A percentile compares a stretch with the other conserved stretches of the same genome.
Evolutionary conservation across 2,329 filamentous ascomycete species (phyloP).

Genomic region (Lomentospora prolificans): DNA sequence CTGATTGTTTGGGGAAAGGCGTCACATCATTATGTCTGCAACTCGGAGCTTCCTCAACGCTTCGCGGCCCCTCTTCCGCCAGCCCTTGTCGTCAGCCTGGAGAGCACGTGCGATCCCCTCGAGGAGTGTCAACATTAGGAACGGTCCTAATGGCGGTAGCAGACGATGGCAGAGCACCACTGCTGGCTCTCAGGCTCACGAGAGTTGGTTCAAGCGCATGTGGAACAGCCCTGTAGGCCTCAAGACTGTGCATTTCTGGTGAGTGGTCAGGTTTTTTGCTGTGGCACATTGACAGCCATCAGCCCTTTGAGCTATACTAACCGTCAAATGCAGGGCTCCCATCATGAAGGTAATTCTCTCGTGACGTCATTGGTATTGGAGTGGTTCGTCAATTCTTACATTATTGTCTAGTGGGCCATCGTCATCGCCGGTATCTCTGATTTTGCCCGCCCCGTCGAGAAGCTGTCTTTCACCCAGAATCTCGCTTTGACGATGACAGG

Average conservation of each 20-base stretch:
- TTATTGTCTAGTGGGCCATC: constrained; percentile 61
- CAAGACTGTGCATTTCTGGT: constrained; percentile 99
- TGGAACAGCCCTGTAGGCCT: constrained; percentile 73
- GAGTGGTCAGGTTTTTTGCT: no score
- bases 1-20: background rate
- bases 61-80: constrained; percentile 46
- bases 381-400: background rate
- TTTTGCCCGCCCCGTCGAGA: constrained; percentile 81
- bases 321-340: constrained; percentile 56
- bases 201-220: constrained; percentile 63
- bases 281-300: no score
- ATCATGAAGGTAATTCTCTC: constrained; percentile 60
- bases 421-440: constrained; percentile 89
- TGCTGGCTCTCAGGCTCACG: constrained; percentile 31
- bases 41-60: constrained; percentile 42
- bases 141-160: constrained; percentile 36
- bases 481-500: constrained; percentile 81
- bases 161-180: constrained; percentile 66
- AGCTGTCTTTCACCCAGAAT: constrained; percentile 91
- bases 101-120: constrained; percentile 39
- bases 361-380: background rate
- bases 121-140: constrained; percentile 41
- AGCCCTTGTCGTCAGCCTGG: constrained; percentile 37
- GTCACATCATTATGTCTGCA: constrained; percentile 19
- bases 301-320: no score